These are phyloP conservation scores for Zasmidium angulare DNA, from an alignment of 2,329 filamentous ascomycete species.

Conservation along the genomic window DNA sequence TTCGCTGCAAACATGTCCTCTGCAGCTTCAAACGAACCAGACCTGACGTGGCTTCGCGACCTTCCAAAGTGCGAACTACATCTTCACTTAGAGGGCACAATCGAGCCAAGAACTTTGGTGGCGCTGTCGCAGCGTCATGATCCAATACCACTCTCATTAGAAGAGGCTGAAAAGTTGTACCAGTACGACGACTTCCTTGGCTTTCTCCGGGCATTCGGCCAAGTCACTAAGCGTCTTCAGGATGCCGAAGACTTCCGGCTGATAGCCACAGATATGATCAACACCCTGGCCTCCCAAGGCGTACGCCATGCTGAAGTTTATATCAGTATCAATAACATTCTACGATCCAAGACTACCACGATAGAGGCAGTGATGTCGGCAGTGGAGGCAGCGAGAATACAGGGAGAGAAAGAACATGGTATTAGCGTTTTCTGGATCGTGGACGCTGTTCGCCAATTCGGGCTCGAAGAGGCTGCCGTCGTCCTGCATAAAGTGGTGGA, in stretches of 20 bases:
- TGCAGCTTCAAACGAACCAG: no score
- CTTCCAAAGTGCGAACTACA: neutral
- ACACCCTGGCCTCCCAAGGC: neutral
- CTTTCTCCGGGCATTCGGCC: neutral
- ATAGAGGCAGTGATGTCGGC: neutral
- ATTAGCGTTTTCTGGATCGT: neutral
- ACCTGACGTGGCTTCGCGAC: neutral
- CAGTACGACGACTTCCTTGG: neutral
- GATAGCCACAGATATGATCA: neutral
- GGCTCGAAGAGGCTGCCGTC: neutral
- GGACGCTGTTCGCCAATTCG: neutral
- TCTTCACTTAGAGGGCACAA: neutral
- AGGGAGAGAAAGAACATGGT: neutral
- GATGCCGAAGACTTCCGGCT: neutral
- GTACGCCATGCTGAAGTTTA: neutral
- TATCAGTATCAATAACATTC: neutral
- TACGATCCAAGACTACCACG: neutral
- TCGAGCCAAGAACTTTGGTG: neutral
- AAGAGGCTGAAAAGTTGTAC: neutral
- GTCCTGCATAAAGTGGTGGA: neutral
- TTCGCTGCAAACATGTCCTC: no score
- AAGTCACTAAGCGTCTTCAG: neutral
- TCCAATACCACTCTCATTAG: neutral
- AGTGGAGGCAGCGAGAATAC: neutral
- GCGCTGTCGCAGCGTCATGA: neutral